Evolutionary conservation across 2,329 filamentous ascomycete species (phyloP), one percentile per base, ranked within the genome.

Genomic region (Ophiostoma montium): DNA sequence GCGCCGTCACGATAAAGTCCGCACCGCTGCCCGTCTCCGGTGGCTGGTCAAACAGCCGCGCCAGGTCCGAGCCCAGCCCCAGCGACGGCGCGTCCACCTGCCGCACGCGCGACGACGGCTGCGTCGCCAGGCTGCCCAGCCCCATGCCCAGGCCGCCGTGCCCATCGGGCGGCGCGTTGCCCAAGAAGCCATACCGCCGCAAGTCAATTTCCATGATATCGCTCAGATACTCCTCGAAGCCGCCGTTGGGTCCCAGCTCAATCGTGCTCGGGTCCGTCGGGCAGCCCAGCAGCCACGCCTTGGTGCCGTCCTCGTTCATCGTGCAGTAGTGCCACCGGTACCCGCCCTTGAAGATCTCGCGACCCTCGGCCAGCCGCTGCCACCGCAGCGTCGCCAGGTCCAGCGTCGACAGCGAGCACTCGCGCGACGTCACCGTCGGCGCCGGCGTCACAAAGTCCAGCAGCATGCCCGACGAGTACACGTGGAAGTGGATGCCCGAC

Each of bases 241-340:
- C 45, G 3, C 78, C 79, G 50, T 80, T 82, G 13, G 77, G 74
- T 2, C 76, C 82, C 15, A 82, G 70, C 35, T 82, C 82, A 44
- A 80, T 78, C 7, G 75, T 70, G 16, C 74, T 68, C 36, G 74
- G 68, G 55, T 95, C 87, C 3, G 85, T 82, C 2, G 85, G 85
- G 59, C 88, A 95, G 9, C 92, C 92, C n/a, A 98, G 74, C 21
- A 98, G 71, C 89, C 92, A 98, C 8, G 88, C 92, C 62, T 94
- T 95, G 7, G 92, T 95, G 6, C 90, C 90, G 58, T 94, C 86
- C 53, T 92, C 82, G 61, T 95, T 94, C 66, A 95, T 84, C 3
- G 88, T 94, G 63, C 92, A 96, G 62, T 98, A 98, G 63, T 96
- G 90, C 92, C 92, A 98, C 52, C 90, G 80, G 63, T 92, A 96